These are phyloP conservation scores for Lindgomyces ingoldianus DNA, from an alignment of 495 filamentous ascomycete genomes.

Conservation along the genomic window DNA sequence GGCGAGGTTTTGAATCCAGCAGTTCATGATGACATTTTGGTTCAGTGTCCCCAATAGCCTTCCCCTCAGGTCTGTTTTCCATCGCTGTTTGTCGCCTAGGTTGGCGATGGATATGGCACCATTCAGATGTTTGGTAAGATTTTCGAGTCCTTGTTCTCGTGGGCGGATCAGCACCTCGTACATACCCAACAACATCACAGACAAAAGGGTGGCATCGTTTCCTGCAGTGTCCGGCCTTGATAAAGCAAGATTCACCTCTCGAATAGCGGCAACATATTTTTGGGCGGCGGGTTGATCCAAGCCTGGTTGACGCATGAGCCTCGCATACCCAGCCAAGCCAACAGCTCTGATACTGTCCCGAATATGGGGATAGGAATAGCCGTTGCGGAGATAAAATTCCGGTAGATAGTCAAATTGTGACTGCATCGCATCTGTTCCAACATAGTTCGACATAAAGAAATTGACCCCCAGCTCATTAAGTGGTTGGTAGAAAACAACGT, in stretches of 20 bases:
- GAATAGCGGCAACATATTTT: conserved; percentile 22
- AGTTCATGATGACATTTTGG: conserved; percentile 21
- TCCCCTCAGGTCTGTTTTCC: not conserved
- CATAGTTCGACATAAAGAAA: conserved; percentile 27
- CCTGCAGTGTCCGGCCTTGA: not conserved
- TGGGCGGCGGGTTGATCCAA: conserved; percentile 2
- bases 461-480: conserved; percentile 23
- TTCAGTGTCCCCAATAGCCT: not conserved
- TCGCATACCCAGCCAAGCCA: conserved; percentile 22
- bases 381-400: conserved; percentile 6
- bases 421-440: not conserved
- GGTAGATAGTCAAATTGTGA: conserved; percentile 28
- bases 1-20: conserved; percentile 11
- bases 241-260: conserved; percentile 11
- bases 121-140: conserved; percentile 25
- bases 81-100: not conserved
- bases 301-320: not conserved
- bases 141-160: conserved; percentile 1
- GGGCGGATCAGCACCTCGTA: conserved; percentile 23
- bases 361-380: not conserved
- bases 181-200: conserved; percentile 23
- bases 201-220: conserved; percentile 23
- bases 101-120: conserved; percentile 23
- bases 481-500: conserved; percentile 5
- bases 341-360: conserved; percentile 24